These are phyloP conservation scores for Globisporangium paddicum DNA, from an alignment of 352 stramenopile species.

Conservation along the genomic window DNA sequence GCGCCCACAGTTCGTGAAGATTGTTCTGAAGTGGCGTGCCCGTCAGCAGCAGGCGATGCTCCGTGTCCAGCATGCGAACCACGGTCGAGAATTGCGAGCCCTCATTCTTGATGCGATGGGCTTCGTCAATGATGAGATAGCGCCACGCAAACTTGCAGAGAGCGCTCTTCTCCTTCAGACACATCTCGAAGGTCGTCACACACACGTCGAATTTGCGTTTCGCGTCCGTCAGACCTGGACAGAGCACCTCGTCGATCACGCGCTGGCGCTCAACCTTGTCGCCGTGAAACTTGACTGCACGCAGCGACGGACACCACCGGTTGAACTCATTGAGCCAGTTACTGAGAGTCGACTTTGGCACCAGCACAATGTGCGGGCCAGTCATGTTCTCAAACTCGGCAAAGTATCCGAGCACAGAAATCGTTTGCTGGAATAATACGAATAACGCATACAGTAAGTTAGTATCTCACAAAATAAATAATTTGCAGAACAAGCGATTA, in stretches of 20 bases:
- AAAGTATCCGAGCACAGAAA: slow-evolving; percentile 85
- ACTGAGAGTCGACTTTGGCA: slow-evolving; percentile 92
- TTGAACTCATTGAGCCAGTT: slow-evolving; percentile 94
- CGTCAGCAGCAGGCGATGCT: slow-evolving; percentile 90
- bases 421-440: slow-evolving; percentile 57
- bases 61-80: slow-evolving; percentile 71
- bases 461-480: too few species aligned
- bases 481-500: too few species aligned
- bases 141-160: slow-evolving; percentile 89
- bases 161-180: slow-evolving; percentile 84
- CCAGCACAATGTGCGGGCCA: slow-evolving; percentile 92
- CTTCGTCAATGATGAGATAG: slow-evolving; percentile 86
- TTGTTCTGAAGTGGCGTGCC: slow-evolving; percentile 95
- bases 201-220: slow-evolving; percentile 96
- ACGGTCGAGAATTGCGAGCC: slow-evolving; percentile 85
- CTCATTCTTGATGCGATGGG: slow-evolving; percentile 89
- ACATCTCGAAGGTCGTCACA: slow-evolving; percentile 98
- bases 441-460: too few species aligned
- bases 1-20: slow-evolving; percentile 92
- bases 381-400: slow-evolving; percentile 78
- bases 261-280: slow-evolving; percentile 86
- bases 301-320: slow-evolving; percentile 90
- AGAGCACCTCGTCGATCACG: slow-evolving; percentile 88
- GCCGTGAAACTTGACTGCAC: slow-evolving; percentile 92
- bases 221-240: slow-evolving; percentile 78